These are phyloP conservation scores for Boletus insuetus DNA, from an alignment of 768 basidiomycete genomes.

Conservation along the genomic window DNA sequence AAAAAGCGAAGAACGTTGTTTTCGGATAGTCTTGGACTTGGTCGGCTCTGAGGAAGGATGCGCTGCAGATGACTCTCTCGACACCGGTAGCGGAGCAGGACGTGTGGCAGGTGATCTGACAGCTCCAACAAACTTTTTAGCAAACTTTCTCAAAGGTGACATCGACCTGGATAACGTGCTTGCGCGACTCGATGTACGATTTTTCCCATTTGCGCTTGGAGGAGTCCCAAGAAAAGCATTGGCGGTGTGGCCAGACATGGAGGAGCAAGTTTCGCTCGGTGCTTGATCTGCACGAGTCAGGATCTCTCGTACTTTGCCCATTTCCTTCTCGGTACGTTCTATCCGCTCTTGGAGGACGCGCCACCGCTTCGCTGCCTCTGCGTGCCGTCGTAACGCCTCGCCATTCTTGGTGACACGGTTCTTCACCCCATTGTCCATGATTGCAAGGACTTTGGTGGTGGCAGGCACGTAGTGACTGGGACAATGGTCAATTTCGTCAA, in stretches of 20 bases:
- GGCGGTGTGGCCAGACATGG: constrained; percentile 52
- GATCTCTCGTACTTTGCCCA: constrained; percentile 67
- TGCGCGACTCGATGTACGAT: constrained; percentile 39
- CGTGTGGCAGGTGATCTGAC: constrained; percentile 38
- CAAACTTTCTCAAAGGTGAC: constrained; percentile 78
- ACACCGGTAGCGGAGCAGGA: constrained; percentile 46
- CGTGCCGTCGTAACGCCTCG: constrained; percentile 85
- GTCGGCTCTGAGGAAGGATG: constrained; percentile 57
- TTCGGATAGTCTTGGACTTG: constrained; percentile 37
- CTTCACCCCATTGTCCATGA: constrained; percentile 91
- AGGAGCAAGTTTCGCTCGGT: constrained; percentile 70
- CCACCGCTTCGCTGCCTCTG: constrained; percentile 89
- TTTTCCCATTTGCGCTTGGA: constrained; percentile 44
- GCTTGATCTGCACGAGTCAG: constrained; percentile 49
- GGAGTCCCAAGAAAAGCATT: constrained; percentile 70
- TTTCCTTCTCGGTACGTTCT: constrained; percentile 73
- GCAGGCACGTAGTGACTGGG: constrained; percentile 92
- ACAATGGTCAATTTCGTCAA: constrained; percentile 12
- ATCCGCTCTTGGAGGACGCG: constrained; percentile 77
- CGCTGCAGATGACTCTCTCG: constrained; percentile 35
- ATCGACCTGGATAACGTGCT: constrained; percentile 66
- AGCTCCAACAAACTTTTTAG: constrained; percentile 60
- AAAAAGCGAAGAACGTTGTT: constrained; percentile 66
- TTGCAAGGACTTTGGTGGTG: constrained; percentile 85
- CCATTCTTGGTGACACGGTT: constrained; percentile 97